Base-by-base conservation (phyloP, 1,284 basidiomycete species). In the Ceratobasidium sp. region DNA sequence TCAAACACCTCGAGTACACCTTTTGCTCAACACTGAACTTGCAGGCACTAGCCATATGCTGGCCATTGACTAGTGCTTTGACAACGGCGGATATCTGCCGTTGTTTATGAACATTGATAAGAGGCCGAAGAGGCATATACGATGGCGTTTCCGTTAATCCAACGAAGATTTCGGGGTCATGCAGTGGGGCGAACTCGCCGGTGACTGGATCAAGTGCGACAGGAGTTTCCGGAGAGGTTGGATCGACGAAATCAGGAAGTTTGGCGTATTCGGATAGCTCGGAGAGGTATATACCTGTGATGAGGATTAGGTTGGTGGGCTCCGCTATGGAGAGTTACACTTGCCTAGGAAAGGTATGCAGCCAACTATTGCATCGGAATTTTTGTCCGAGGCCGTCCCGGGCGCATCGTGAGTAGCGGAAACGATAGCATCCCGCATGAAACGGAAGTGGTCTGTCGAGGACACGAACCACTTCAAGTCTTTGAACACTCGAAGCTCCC, bases 21-120 rank as follows among this genome's bases (percentile, higher is more conserved):
- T 86, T 88, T 80, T 88, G 88, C 78, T 93, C 90, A 26, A 91
- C 81, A 50, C 88, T 85, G 75, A 87, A 91, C 52, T 90, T 48
- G 90, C 85, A 71, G 32, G 87, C 85, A 72, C 88, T 87, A 1
- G 93, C 90, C 12, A 93, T 84, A 76, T 94, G 91, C 78, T 95
- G 93, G 6, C 91, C 92, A 6, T 88, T 87, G 14, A 93, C 89
- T 59, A 94, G 82, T 12, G 86, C 85, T 78, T 92, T 92, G 78
- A 94, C 89, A 36, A 92, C 88, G 8, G 85, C 85, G 5, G 93
- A 92, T 65, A 93, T 90, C 75, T 89, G 81, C 32, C 93, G 88
- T 78, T 94, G 92, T 80, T 95, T 94, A 80, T 94, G 92, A 2
- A 95, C 88, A 79, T 94, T 95, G 81, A 95, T 91, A 71, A 95